phyloP scores from a whole-genome alignment of 352 stramenopile genomes.

The Globisporangium solare region DNA sequence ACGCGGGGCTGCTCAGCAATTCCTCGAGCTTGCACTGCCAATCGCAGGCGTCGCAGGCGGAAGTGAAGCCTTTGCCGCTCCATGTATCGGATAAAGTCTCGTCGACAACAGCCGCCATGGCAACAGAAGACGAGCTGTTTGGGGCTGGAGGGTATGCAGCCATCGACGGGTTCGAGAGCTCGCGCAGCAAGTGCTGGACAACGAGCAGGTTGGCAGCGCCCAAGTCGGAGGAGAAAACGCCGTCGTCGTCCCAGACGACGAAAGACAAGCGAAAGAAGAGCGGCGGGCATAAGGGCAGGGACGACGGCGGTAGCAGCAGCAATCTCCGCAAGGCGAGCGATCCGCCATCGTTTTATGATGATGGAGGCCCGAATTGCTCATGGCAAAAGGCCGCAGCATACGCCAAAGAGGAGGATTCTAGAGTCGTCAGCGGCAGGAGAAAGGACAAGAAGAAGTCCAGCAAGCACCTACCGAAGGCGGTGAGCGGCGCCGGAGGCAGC shows the following conservation, averaged over 20 bases:
- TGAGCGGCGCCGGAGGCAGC: conserved; percentile 18
- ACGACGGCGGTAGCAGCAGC: conserved; percentile 31
- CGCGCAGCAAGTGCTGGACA: conserved; percentile 32
- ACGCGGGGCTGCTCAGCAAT: conserved; percentile 4
- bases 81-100: conserved; percentile 26
- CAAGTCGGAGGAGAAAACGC: conserved; percentile 35
- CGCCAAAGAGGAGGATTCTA: conserved; percentile 41
- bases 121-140: conserved; percentile 17
- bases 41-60: conserved; percentile 12
- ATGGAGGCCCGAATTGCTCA: conserved; percentile 4
- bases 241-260: neutral
- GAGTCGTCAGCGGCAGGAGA: conserved; percentile 22
- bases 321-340: conserved; percentile 32
- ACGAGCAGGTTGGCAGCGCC: conserved; percentile 16
- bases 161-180: conserved; percentile 26
- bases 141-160: conserved; percentile 10
- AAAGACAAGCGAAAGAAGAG: conserved; percentile 45
- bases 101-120: conserved; percentile 3
- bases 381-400: conserved; percentile 11
- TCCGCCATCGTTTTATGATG: conserved; percentile 19
- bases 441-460: conserved; percentile 34
- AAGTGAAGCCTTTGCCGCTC: conserved; percentile 27
- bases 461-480: conserved; percentile 37
- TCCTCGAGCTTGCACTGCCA: conserved; percentile 2
- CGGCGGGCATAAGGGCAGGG: conserved; percentile 29